Evolutionary conservation across 2,329 filamentous ascomycete species (phyloP).

Genomic region (Botryotinia calthae): DNA sequence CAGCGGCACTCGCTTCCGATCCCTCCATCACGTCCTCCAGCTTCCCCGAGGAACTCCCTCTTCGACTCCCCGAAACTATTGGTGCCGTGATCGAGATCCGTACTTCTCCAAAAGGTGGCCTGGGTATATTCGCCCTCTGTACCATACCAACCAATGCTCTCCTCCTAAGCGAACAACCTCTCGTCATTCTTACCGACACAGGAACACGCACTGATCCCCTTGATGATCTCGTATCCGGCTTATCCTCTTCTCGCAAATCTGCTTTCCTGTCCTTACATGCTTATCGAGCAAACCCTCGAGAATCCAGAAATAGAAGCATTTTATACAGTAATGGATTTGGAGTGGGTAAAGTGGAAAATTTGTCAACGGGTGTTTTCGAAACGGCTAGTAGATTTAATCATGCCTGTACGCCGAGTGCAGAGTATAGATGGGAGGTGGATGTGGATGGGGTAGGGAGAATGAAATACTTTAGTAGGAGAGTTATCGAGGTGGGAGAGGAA

Average conservation of each 20-base stretch:
- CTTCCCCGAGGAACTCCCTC: constrained; percentile 13
- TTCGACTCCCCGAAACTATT: constrained; percentile 30
- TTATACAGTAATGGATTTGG: constrained; percentile 32
- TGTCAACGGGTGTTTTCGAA: constrained; percentile 31
- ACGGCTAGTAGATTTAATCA: constrained; percentile 27
- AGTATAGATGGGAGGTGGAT: constrained; percentile 28
- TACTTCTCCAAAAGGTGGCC: constrained; percentile 25
- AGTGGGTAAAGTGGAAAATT: constrained; percentile 21
- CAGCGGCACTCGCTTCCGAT: not conserved
- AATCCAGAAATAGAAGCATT: constrained; percentile 27
- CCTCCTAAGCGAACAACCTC: constrained; percentile 30
- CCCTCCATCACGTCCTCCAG: constrained; percentile 10
- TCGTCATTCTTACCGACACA: constrained; percentile 27
- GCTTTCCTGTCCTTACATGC: constrained; percentile 25
- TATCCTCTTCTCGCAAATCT: constrained; percentile 22
- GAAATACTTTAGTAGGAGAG: constrained; percentile 29
- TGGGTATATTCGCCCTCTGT: constrained; percentile 31
- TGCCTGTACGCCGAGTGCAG: constrained; percentile 29
- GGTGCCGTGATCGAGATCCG: constrained; percentile 28
- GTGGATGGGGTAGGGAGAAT: constrained; percentile 23
- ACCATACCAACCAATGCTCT: constrained; percentile 27
- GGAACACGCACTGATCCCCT: constrained; percentile 27
- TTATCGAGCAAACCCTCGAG: constrained; percentile 23
- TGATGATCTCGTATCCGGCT: constrained; percentile 22
- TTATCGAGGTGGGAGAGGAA: constrained; percentile 32